Conservation (phyloP, 176 grass and related monocot species). For the Hordeum vulgare region MorexV3_pseudomolecules_assembly NC_058523.1:546438115-546438614, state of each 20-base stretch:
- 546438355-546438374: background rate
- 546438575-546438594: background rate
- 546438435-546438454: too few relatives aligned
- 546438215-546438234: background rate
- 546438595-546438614: background rate
- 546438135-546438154: background rate
- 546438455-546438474: background rate
- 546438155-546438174: background rate
- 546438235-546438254: background rate
- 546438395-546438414: background rate
- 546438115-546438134: background rate
- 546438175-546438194: background rate
- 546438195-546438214: background rate
- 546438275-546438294: background rate
- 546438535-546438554: background rate
- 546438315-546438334: background rate
- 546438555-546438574: background rate
- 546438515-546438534: background rate
- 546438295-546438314: background rate
- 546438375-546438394: background rate
- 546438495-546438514: background rate
- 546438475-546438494: background rate
- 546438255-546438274: background rate
- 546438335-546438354: constrained; percentile 15
- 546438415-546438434: background rate